These are phyloP conservation scores for Daldinia sp. DNA, from an alignment of 2,329 filamentous ascomycete genomes.

Conservation along the genomic window DNA sequence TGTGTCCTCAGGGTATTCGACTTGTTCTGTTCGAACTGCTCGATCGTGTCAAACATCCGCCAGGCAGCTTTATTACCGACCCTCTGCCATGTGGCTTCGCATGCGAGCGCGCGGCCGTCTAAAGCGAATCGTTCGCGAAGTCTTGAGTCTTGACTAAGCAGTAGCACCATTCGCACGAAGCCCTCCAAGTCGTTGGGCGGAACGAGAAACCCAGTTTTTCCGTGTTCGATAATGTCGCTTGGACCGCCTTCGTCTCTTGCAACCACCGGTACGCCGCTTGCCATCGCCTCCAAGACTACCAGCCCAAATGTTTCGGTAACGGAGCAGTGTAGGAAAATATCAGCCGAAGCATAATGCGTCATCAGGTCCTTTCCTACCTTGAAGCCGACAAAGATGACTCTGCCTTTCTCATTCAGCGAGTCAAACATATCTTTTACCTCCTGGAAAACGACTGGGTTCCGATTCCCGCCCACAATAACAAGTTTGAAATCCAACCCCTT, in stretches of 20 bases:
- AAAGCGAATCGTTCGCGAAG: conserved; percentile 56
- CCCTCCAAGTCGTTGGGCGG: conserved; percentile 64
- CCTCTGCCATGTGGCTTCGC: conserved; percentile 73
- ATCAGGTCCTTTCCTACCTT: conserved; percentile 67
- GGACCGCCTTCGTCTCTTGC: conserved; percentile 75
- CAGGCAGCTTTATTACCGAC: conserved; percentile 75
- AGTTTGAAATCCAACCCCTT: conserved; percentile 68
- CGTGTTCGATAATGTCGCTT: conserved; percentile 70
- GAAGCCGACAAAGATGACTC: conserved; percentile 73
- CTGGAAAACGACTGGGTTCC: conserved; percentile 67
- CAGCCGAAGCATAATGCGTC: conserved; percentile 71
- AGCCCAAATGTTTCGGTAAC: conserved; percentile 77
- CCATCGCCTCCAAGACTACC: conserved; percentile 76
- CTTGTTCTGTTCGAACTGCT: conserved; percentile 52
- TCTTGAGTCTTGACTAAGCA: conserved; percentile 56
- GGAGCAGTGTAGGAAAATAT: conserved; percentile 76
- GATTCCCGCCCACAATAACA: conserved; percentile 73
- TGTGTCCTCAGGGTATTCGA: conserved; percentile 32
- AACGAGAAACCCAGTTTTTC: conserved; percentile 67
- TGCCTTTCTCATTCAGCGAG: conserved; percentile 55
- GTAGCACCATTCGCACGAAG: conserved; percentile 63
- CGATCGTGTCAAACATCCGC: conserved; percentile 65
- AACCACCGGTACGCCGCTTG: conserved; percentile 73
- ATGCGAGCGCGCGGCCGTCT: conserved; percentile 63
- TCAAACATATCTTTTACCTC: conserved; percentile 69